These are phyloP conservation scores for Thalassiosira livingstoniorum DNA, from an alignment of 352 stramenopile genomes.

Conservation along the genomic window DNA sequence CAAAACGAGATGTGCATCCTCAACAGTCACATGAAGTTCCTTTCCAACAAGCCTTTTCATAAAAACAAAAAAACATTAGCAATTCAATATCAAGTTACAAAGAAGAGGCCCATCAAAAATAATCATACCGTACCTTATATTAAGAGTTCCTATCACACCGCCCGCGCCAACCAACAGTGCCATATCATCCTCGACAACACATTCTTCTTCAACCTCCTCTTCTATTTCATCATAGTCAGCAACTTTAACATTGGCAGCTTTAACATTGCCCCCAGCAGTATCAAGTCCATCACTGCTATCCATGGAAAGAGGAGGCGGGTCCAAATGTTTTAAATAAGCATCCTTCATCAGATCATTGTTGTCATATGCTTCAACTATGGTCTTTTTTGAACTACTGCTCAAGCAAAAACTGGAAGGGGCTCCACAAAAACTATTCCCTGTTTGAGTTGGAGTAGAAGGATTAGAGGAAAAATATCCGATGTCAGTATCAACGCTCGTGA, in stretches of 20 bases:
- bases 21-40: conserved; percentile 77
- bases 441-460: conserved; percentile 35
- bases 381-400: neutral
- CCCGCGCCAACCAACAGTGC: conserved; percentile 68
- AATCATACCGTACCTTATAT: conserved; percentile 49
- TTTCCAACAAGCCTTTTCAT: conserved; percentile 61
- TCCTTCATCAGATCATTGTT: no score
- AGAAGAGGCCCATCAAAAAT: neutral
- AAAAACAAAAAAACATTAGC: neutral
- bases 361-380: conserved; percentile 3
- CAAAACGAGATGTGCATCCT: conserved; percentile 80
- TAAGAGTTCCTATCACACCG: conserved; percentile 74
- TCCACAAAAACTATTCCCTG: conserved; percentile 31
- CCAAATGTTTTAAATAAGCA: no score
- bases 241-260: conserved; percentile 20
- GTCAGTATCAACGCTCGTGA: conserved; percentile 22
- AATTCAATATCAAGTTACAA: neutral
- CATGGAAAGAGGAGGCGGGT: no score
- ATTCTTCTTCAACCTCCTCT: conserved; percentile 64
- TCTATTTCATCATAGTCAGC: conserved; percentile 49
- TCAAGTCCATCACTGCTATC: no score
- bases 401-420: conserved; percentile 28
- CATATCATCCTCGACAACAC: conserved; percentile 58
- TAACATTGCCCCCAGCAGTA: no score
- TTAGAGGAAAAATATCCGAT: conserved; percentile 42